Conservation (phyloP, 345 rosid species). For the Stellera chamaejasme region DNA sequence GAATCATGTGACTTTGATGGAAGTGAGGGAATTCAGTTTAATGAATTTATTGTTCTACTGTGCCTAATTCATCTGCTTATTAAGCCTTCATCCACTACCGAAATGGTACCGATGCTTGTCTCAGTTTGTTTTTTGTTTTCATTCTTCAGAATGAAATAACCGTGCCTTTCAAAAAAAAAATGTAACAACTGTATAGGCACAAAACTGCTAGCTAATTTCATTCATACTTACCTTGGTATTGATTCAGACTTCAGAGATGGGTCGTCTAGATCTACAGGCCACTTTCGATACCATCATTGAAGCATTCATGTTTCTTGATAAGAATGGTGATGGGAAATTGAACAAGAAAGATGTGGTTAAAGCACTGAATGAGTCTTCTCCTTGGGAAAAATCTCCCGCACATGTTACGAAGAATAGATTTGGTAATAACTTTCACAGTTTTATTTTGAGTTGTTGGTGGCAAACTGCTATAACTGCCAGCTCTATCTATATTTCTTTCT, state of each 20-base stretch:
- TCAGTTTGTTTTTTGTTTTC: not conserved
- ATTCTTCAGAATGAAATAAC: not conserved
- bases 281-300: slow-evolving; percentile 57
- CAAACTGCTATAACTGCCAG: too few species aligned
- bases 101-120: slow-evolving; percentile 16
- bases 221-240: slow-evolving; percentile 8
- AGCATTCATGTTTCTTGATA: slow-evolving; percentile 68
- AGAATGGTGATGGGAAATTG: slow-evolving; percentile 59
- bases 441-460: too few species aligned
- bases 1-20: slow-evolving; percentile 72
- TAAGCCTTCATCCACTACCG: slow-evolving; percentile 33
- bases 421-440: slow-evolving; percentile 25
- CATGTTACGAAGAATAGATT: slow-evolving; percentile 54
- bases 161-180: not conserved
- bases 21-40: slow-evolving; percentile 63
- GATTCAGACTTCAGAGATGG: slow-evolving; percentile 31
- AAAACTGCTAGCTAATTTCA: not conserved
- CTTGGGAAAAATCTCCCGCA: slow-evolving; percentile 56
- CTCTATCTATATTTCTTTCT: not conserved
- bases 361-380: slow-evolving; percentile 52
- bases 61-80: slow-evolving; percentile 60
- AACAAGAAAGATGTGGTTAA: slow-evolving; percentile 58
- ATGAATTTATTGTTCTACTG: slow-evolving; percentile 61
- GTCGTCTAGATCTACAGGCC: slow-evolving; percentile 38
- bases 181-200: not conserved